Evolutionary conservation across 306 rosid genomes (phyloP).

Genomic region (Rosa chinensis): DNA sequence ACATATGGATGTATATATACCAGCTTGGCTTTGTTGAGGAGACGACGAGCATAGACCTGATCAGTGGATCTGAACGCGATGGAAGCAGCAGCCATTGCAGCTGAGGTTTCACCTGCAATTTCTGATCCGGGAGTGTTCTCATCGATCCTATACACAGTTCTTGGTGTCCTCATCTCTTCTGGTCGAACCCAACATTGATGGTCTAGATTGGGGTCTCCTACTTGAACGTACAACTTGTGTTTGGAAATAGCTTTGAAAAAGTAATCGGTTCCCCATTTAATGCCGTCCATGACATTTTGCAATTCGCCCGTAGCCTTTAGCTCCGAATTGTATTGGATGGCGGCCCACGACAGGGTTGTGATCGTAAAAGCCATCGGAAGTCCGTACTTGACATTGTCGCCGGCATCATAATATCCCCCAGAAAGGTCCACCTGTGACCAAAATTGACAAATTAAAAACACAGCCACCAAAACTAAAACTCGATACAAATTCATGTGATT

Average conservation of each 20-base stretch:
- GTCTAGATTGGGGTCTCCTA: slow-evolving; percentile 74
- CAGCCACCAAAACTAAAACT: not conserved
- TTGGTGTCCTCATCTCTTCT: slow-evolving; percentile 68
- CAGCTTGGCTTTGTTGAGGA: slow-evolving; percentile 87
- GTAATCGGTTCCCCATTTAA: slow-evolving; percentile 91
- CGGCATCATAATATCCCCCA: slow-evolving; percentile 97
- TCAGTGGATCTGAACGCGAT: slow-evolving; percentile 52
- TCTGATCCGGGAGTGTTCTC: slow-evolving; percentile 58
- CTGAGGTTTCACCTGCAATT: slow-evolving; percentile 90
- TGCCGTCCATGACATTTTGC: slow-evolving; percentile 49
- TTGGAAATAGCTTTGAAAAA: slow-evolving; percentile 53
- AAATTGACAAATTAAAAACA: not conserved
- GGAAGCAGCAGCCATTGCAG: slow-evolving; percentile 85
- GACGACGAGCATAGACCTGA: slow-evolving; percentile 57
- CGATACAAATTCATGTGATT: not conserved
- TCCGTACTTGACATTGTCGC: slow-evolving; percentile 94
- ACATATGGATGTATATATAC: slow-evolving; percentile 18
- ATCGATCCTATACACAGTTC: slow-evolving; percentile 62
- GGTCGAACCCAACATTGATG: slow-evolving; percentile 85
- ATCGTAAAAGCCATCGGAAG: slow-evolving; percentile 94
- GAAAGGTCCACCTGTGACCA: slow-evolving; percentile 62
- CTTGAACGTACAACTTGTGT: slow-evolving; percentile 63
- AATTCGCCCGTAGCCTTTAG: slow-evolving; percentile 55
- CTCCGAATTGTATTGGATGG: slow-evolving; percentile 48
- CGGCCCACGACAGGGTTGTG: slow-evolving; percentile 82